Evolutionary conservation across 2,329 filamentous ascomycete species (phyloP), one percentile per base, ranked within the genome.

Genomic region (Penicillium brevicompactum): DNA sequence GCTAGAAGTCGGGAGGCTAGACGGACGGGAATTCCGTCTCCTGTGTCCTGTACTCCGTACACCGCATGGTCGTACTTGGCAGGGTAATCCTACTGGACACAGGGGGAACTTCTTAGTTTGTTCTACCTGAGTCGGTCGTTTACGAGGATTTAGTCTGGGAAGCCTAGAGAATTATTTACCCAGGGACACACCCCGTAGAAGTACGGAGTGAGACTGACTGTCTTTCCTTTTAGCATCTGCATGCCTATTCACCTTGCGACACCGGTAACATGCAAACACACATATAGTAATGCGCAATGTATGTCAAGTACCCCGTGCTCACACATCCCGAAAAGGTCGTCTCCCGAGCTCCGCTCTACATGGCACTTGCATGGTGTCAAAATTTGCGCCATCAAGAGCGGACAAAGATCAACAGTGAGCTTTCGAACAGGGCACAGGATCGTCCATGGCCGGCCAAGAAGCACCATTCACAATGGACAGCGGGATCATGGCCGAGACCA

Each of bases 1-100:
- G 58, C 63, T 64, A 65, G 52, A 59, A 58, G 51, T 31, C 24
- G 57, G 42, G 54, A 62, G 57, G 57, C 61, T 63, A 53, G 55
- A 59, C 58, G 48, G 41, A 56, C 46, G 42, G 43, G 56, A 53
- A 60, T 41, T 51, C 52, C 56, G 59, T 58, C 45, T 22, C 34
- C 46, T 42, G 22, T 30, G 56, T 18, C 18, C 18, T 18, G 18
- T 18, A 1, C 18, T 18, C 18, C 18, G 18, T 55, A 61, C 60
- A 64, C 63, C 63, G 61, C 58, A 64, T 57, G 31, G 51, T 32
- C 34, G 24, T 27, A 27, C 58, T 58, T 57, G 53, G 56, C 53
- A 16, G 4, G 34, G 14, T 16, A 37, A 37, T 7, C 34, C 14
- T 34, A 34, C 8, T 34, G 10, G 31, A 27, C 24, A 27, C 24